Evolutionary conservation across 257 asterid genomes (phyloP), one percentile per base, ranked within the genome.

Genomic region (Gardenia jasminoides): DNA sequence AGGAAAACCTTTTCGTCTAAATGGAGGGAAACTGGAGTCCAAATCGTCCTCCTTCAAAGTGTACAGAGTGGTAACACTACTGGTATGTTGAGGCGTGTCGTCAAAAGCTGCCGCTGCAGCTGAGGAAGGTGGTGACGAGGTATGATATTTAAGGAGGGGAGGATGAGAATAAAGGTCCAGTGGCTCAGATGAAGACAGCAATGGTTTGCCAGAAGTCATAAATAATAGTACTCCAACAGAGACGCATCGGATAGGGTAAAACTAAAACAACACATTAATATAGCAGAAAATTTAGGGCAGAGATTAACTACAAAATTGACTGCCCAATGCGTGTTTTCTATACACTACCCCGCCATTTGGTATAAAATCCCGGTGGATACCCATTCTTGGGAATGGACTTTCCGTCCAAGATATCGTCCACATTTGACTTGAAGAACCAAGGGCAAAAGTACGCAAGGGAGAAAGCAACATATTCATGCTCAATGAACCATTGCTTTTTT

Each of bases 191-290:
- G 85, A 74, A 75, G 92, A 80, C 83, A 92, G 86, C 89, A 92
- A 85, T n/a, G 93, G 96, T 85, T 90, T 88, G 85, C 86, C 91
- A 76, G 96, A 89, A 84, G 92, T 89, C 99, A 93, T 92, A 89
- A 78, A 89, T 80, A 79, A 81, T 56, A 86, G 87, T 81, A 85
- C 75, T 61, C 48, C 50, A 19, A 9, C 79, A n/a, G 52, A 59
- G 72, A 69, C 73, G 31, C 33, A 76, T 30, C 26, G 13, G 12
- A 1, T 48, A 71, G 19, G 15, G 26, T 36, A 74, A 54, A 65
- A 43, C 17, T 50, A 50, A 50, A 50, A 50, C 56, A 50, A 50
- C 56, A 50, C 56, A 50, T 50, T 12, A 30, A 30, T 64, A 66
- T 13, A 74, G 52, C 11, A 24, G 56, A 31, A 77, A 15, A 47